A percentile compares a stretch with the other conserved stretches of the same genome.
Conservation (phyloP, 331 rosid species). For the Saraca asoca region DNA sequence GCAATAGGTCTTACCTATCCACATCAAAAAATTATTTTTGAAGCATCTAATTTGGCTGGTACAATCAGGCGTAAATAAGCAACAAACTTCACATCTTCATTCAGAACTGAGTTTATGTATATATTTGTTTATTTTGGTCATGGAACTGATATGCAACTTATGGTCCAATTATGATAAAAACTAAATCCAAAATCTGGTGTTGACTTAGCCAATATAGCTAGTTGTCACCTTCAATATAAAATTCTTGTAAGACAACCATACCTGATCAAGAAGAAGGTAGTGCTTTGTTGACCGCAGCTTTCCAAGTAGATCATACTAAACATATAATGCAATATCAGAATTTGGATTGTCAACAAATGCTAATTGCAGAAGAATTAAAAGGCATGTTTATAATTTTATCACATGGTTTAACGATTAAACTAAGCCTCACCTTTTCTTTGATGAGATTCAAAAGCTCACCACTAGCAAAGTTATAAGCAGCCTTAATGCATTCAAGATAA, state of each 20-base stretch:
- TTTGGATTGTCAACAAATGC: slow-evolving; percentile 19
- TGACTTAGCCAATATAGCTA: slow-evolving; percentile 27
- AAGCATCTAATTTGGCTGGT: not conserved
- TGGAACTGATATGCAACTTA: not conserved
- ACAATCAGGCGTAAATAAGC: slow-evolving; percentile 2
- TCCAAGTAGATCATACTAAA: slow-evolving; percentile 84
- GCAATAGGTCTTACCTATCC: not conserved
- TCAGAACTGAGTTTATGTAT: not conserved
- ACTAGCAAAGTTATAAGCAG: slow-evolving; percentile 92
- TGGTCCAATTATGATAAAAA: not conserved
- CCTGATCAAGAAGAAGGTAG: slow-evolving; percentile 99
- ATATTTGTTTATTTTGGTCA: not conserved
- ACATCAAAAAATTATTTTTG: not conserved
- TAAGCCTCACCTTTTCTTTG: slow-evolving; percentile 76
- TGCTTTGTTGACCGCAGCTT: slow-evolving; percentile 90
- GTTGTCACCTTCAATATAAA: slow-evolving; percentile 18
- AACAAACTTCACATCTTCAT: not conserved
- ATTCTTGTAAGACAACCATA: slow-evolving; percentile 38
- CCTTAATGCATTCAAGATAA: slow-evolving; percentile 90
- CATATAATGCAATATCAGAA: slow-evolving; percentile 38
- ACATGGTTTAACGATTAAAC: not conserved
- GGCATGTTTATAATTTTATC: slow-evolving; percentile 24
- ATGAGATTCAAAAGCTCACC: slow-evolving; percentile 89
- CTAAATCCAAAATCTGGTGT: not conserved
- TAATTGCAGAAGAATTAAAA: slow-evolving; percentile 30